Base-by-base conservation (phyloP, 805 yeast species). In the Peterozyma toletana region DNA sequence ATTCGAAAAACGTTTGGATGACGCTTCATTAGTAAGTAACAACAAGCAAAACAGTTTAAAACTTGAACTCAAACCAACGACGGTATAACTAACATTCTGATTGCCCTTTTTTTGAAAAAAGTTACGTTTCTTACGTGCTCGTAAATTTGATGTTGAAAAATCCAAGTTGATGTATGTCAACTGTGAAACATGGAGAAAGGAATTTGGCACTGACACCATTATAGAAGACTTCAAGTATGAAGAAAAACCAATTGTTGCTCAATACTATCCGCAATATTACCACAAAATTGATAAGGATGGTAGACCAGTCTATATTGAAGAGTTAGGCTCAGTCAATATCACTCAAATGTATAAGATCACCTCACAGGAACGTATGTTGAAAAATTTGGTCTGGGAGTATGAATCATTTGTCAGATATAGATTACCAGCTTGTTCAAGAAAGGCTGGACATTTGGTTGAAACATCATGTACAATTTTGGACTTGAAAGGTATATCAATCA, bases 241-340 rank as follows among this genome's bases (percentile, higher is more conserved):
- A n/a, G 99, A 93, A 70, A 93, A 93, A 69, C 85, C 93, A 27
- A 64, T 78, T 41, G 96, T 90, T 51, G 96, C 96, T 48, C 74
- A 78, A 59, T 83, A 72, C 65, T 93, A 93, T 64, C 99, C 99
- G 33, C 97, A 90, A 68, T 93, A 90, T 69, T 93, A 93, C 66
- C 98, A 93, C 70, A 90, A 93, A 71, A 87, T 91, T 31, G 99
- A 93, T 65, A 86, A 76, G 57, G 99, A 93, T 51, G 99, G 99
- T 41, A 84, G 99, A 60, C 99, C 99, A 6, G 83, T 89, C 39
- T 93, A 93, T 68, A 74, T 84, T 56, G 99, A 93, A 73, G 96
- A 91, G 62, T 75, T 93, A 52, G 98, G 99, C 44, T 70, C 82
- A 42, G 96, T 93, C 49, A 86, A 91, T 66, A 73, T 93, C 64